Evolutionary conservation across 2,329 filamentous ascomycete genomes (phyloP).

Genomic region (Plenodomus lindquistii): DNA sequence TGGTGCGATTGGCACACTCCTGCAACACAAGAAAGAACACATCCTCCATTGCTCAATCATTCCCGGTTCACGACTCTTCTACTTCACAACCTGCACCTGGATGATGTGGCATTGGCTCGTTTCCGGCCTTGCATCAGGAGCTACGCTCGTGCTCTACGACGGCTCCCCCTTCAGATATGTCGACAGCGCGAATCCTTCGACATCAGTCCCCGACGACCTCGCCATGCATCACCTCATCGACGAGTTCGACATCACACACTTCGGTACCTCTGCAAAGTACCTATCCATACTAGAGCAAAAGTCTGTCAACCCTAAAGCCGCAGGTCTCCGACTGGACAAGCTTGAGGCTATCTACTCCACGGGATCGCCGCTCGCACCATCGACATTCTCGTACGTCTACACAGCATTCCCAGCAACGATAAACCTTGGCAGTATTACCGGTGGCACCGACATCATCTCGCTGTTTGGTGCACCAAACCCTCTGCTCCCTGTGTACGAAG

Average conservation of each 20-base stretch:
- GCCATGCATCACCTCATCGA: constrained; percentile 83
- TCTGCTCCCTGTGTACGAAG: constrained; percentile 53
- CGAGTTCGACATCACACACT: constrained; percentile 82
- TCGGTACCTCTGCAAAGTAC: constrained; percentile 93
- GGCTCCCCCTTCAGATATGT: constrained; percentile 78
- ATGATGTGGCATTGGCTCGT: constrained; percentile 99
- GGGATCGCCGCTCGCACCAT: constrained; percentile 87
- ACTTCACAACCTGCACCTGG: constrained; percentile 95
- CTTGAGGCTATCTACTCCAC: constrained; percentile 92
- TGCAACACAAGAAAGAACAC: constrained; percentile 98
- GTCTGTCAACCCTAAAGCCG: constrained; percentile 30
- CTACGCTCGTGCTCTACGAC: constrained; percentile 85
- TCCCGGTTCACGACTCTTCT: constrained; percentile 75
- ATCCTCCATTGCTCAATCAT: constrained; percentile 81
- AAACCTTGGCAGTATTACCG: constrained; percentile 90
- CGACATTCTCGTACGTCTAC: constrained; percentile 91
- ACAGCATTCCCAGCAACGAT: constrained; percentile 76
- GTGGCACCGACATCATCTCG: constrained; percentile 95
- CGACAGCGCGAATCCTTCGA: constrained; percentile 46
- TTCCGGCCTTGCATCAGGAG: constrained; percentile 79
- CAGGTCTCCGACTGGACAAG: constrained; percentile 57
- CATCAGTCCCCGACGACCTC: constrained; percentile 68
- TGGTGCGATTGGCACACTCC: constrained; percentile 82
- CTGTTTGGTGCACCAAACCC: constrained; percentile 84
- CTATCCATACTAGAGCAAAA: constrained; percentile 88